phyloP scores from a whole-genome alignment of 805 yeast species.

The Hanseniaspora hatyaiensis region DNA sequence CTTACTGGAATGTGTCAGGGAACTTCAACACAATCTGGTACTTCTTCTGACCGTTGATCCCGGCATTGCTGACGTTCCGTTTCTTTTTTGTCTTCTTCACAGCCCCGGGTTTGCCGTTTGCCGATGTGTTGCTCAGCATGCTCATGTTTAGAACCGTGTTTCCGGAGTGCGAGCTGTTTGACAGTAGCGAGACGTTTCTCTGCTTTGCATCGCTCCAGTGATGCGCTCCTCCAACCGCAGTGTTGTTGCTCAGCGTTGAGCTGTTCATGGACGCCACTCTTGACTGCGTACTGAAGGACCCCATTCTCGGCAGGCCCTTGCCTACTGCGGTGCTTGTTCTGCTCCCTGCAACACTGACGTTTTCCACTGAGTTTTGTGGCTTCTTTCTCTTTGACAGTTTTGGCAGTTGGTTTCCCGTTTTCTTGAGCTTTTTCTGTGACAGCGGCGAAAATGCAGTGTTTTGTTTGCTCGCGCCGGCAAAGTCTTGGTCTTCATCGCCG shows the following conservation, averaged over 20 bases:
- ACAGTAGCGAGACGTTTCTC: neutral
- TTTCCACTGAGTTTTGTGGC: too few species aligned
- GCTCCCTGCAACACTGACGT: too few species aligned
- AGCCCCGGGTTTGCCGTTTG: neutral
- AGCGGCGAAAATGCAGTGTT: neutral
- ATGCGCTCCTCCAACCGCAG: too few species aligned
- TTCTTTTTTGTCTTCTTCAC: conserved; percentile 1
- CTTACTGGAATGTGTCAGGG: conserved; percentile 11
- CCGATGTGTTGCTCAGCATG: neutral
- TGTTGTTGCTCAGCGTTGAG: conserved; percentile 4
- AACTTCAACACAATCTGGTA: conserved; percentile 14
- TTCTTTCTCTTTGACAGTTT: neutral
- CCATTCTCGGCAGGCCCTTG: conserved; percentile 13
- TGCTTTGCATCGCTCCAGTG: neutral
- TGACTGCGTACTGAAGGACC: conserved; percentile 10
- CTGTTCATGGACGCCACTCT: neutral
- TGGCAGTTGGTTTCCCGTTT: conserved; percentile 4
- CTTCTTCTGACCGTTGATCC: conserved; percentile 1
- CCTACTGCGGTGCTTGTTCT: too few species aligned
- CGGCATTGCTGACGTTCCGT: too few species aligned
- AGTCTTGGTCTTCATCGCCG: too few species aligned
- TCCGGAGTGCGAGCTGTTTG: neutral
- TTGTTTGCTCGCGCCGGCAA: neutral
- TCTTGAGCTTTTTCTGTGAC: neutral
- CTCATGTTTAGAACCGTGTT: neutral